A percentile compares a stretch with the other conserved stretches of the same genome.
Conservation (phyloP, 1,139 yeast genomes). For the Geotrichum histeridarum region DNA sequence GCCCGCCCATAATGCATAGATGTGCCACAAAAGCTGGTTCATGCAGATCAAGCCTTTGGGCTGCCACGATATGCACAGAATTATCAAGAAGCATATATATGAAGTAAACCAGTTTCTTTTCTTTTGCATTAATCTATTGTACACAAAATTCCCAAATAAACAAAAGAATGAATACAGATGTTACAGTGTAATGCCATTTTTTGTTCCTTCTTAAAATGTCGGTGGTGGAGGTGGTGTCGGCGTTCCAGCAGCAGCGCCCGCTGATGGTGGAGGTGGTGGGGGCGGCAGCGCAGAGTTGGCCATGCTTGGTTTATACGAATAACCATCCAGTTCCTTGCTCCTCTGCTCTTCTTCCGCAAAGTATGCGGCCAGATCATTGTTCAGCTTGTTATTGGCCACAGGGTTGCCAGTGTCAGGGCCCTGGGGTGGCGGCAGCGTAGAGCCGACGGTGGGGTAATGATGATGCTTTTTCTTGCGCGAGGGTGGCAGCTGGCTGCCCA, state of each 20-base stretch:
- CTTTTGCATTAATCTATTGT: too few relatives aligned
- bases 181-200: too few relatives aligned
- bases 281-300: conserved; percentile 18
- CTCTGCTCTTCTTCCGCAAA: conserved; percentile 38
- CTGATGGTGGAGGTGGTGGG: conserved; percentile 2
- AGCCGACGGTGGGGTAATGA: conserved; percentile 10
- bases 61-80: too few relatives aligned
- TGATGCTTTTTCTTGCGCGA: conserved; percentile 15
- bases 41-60: too few relatives aligned
- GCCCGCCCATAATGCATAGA: too few relatives aligned
- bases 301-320: background rate
- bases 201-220: too few relatives aligned
- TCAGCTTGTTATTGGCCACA: conserved; percentile 14
- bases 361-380: conserved; percentile 32
- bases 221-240: too few relatives aligned
- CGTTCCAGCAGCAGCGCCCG: background rate
- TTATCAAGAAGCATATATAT: too few relatives aligned
- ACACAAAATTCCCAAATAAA: too few relatives aligned
- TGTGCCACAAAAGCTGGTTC: too few relatives aligned
- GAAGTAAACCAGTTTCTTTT: too few relatives aligned
- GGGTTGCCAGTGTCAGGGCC: background rate
- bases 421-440: conserved; percentile 11
- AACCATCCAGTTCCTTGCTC: conserved; percentile 29
- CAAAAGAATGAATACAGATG: too few relatives aligned
- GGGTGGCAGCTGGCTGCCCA: background rate